Evolutionary conservation across 176 grass and related monocot genomes (phyloP).

Genomic region (Rhynchospora tenuis): DNA sequence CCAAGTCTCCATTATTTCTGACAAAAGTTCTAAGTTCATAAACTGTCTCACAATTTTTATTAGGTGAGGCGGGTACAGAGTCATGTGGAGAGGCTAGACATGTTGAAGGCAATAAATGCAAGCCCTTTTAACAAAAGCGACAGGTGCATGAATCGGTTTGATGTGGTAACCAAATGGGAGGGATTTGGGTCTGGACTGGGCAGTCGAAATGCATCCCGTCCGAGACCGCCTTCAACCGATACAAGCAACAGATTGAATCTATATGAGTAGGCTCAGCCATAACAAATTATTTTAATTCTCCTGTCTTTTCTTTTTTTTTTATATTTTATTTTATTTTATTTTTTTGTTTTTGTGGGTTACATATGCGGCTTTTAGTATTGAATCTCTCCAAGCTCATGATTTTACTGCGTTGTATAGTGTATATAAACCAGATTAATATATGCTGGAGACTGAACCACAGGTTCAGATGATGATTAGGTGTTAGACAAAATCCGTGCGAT

Average conservation of each 20-base stretch:
- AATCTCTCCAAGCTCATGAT: background rate
- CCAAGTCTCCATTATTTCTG: background rate
- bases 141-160: background rate
- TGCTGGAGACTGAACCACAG: background rate
- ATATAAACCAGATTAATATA: conserved; percentile 4
- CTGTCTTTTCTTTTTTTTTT: no score
- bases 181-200: background rate
- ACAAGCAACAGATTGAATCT: conserved; percentile 1
- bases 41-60: background rate
- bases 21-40: background rate
- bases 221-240: background rate
- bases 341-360: background rate
- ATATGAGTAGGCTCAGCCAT: background rate
- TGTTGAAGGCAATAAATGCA: conserved; percentile 24
- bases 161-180: background rate
- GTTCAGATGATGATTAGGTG: background rate
- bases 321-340: background rate
- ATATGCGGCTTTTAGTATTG: background rate
- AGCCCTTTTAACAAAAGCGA: conserved; percentile 17
- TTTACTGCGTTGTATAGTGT: background rate
- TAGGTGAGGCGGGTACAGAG: conserved; percentile 18
- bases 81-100: conserved; percentile 22
- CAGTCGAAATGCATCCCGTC: background rate
- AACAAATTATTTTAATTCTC: background rate
- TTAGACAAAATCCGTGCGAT: background rate